Conservation (phyloP, 352 stramenopile genomes). For the Sclerospora graminicola region DNA sequence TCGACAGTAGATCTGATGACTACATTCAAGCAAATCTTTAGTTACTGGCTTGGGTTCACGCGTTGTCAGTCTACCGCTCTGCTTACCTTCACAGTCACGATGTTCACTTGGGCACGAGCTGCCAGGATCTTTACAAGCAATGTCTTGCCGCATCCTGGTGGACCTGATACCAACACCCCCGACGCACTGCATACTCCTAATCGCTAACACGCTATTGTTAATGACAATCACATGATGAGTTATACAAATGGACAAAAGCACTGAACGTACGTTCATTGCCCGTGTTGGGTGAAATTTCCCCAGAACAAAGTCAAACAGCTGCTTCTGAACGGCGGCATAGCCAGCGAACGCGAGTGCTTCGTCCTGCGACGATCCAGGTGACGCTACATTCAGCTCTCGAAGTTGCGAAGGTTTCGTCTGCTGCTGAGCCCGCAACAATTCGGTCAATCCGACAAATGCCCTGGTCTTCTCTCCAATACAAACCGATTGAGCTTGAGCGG, state of each 20-base stretch:
- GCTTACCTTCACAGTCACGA: slow-evolving; percentile 72
- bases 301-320: slow-evolving; percentile 56
- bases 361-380: slow-evolving; percentile 21
- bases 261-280: slow-evolving; percentile 43
- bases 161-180: slow-evolving; percentile 67
- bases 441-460: slow-evolving; percentile 21
- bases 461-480: background rate
- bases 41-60: too few species aligned
- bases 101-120: slow-evolving; percentile 53
- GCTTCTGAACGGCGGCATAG: slow-evolving; percentile 42
- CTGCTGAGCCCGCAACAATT: slow-evolving; percentile 42
- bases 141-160: slow-evolving; percentile 76
- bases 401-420: slow-evolving; percentile 64
- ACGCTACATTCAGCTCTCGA: slow-evolving; percentile 59
- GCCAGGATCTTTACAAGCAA: slow-evolving; percentile 61
- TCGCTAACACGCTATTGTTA: slow-evolving; percentile 20
- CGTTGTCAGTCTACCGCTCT: too few species aligned
- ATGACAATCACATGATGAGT: slow-evolving; percentile 4
- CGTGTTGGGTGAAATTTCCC: slow-evolving; percentile 54
- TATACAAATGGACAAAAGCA: background rate
- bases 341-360: slow-evolving; percentile 39
- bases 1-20: slow-evolving; percentile 77
- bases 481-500: slow-evolving; percentile 23
- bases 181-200: slow-evolving; percentile 56
- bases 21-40: too few species aligned